These are phyloP conservation scores for Gossypium aridum DNA, from an alignment of 441 rosid species.

Conservation along the genomic window DNA sequence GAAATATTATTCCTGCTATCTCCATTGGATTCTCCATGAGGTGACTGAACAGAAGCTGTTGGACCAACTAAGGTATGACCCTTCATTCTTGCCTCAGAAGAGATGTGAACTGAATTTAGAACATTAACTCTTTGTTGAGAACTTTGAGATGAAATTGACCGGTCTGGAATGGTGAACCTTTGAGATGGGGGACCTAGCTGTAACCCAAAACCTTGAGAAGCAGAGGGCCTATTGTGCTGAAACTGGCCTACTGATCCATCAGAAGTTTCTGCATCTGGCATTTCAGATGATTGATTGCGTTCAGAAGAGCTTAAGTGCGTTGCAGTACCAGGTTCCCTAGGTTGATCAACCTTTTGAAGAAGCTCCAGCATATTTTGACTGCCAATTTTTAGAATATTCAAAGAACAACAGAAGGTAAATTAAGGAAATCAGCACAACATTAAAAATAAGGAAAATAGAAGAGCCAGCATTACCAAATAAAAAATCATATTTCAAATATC, in stretches of 20 bases:
- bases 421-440: not conserved
- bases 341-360: conserved; percentile 70
- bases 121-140: conserved; percentile 28
- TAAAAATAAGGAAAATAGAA: not conserved
- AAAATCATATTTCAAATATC: conserved; percentile 5
- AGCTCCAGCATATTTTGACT: conserved; percentile 86
- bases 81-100: conserved; percentile 34
- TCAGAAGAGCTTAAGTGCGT: conserved; percentile 40
- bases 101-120: conserved; percentile 17
- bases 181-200: conserved; percentile 87
- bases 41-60: conserved; percentile 36
- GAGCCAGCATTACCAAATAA: not conserved
- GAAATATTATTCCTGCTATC: conserved; percentile 24
- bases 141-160: conserved; percentile 30
- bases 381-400: conserved; percentile 16
- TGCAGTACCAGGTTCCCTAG: conserved; percentile 38
- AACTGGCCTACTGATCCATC: conserved; percentile 47
- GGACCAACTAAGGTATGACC: conserved; percentile 40
- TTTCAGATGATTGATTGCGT: conserved; percentile 31
- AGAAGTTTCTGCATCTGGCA: conserved; percentile 42
- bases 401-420: not conserved
- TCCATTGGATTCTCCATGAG: conserved; percentile 34
- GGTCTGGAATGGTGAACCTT: conserved; percentile 34
- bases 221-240: conserved; percentile 40
- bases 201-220: conserved; percentile 71